Evolutionary conservation across 2,329 filamentous ascomycete genomes (phyloP).

Genomic region (Xylaria multiplex): DNA sequence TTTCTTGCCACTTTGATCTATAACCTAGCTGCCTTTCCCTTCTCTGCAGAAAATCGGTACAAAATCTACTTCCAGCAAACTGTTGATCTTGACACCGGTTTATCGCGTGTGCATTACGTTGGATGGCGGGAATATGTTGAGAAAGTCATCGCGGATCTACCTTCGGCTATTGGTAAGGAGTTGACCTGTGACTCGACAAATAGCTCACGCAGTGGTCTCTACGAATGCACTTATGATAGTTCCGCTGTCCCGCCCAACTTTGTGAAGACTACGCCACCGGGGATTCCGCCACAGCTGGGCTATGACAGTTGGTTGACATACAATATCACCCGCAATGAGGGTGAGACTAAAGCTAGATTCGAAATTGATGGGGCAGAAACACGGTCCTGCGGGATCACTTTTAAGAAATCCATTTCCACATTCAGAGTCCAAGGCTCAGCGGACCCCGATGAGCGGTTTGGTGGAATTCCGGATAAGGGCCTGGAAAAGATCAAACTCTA

Average conservation of each 20-base stretch:
- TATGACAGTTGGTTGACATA: conserved; percentile 72
- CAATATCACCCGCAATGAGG: conserved; percentile 60
- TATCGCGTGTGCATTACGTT: conserved; percentile 73
- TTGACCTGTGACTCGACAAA: conserved; percentile 61
- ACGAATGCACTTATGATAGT: conserved; percentile 77
- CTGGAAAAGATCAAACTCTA: conserved; percentile 79
- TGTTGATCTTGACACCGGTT: conserved; percentile 78
- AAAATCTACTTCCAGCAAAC: conserved; percentile 90
- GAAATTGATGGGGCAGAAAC: conserved; percentile 78
- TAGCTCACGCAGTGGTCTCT: conserved; percentile 61
- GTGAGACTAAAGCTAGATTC: conserved; percentile 66
- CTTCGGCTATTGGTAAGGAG: conserved; percentile 72
- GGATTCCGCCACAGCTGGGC: conserved; percentile 54
- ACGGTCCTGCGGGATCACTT: conserved; percentile 78
- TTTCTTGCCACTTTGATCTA: conserved; percentile 83
- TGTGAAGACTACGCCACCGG: conserved; percentile 56
- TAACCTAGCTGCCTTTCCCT: conserved; percentile 88
- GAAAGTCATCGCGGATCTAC: conserved; percentile 73
- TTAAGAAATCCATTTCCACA: conserved; percentile 72
- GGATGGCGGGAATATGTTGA: conserved; percentile 75
- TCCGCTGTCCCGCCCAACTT: conserved; percentile 69
- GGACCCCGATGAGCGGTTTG: conserved; percentile 71
- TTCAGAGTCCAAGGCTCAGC: conserved; percentile 72
- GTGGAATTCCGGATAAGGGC: conserved; percentile 69
- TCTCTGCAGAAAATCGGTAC: conserved; percentile 79